Conservation (phyloP, 345 rosid species). For the Rhodamnia argentea region DNA sequence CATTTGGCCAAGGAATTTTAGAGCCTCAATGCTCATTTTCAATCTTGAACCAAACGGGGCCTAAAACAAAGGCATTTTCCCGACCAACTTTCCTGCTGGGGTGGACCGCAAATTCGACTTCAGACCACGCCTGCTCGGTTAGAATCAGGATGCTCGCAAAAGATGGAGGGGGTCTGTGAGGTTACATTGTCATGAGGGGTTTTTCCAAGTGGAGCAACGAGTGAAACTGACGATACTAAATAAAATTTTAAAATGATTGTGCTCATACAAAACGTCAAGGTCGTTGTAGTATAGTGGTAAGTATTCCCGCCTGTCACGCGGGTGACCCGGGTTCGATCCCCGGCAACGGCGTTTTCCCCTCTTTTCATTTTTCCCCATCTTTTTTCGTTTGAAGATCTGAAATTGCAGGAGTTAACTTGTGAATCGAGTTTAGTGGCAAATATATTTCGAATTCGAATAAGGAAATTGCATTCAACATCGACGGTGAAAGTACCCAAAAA, state of each 20-base stretch:
- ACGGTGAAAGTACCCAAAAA: too few relatives aligned
- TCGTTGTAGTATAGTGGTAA: conserved; percentile 93
- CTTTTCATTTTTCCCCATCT: too few relatives aligned
- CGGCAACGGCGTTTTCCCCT: conserved; percentile 48
- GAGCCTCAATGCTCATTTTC: too few relatives aligned
- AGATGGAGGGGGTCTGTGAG: not conserved
- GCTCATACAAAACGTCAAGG: rapidly evolving
- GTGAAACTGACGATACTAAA: not conserved
- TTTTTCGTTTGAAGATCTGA: rapidly evolving
- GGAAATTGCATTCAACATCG: not conserved
- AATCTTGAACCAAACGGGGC: too few relatives aligned
- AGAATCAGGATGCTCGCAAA: not conserved
- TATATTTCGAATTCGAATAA: not conserved
- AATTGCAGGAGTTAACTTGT: not conserved
- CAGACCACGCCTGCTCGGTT: not conserved
- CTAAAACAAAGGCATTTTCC: not conserved
- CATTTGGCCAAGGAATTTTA: too few relatives aligned
- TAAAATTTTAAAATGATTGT: rapidly evolving
- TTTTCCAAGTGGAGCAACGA: not conserved
- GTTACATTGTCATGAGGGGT: not conserved
- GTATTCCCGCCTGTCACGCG: conserved; percentile 96
- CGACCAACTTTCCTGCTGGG: not conserved
- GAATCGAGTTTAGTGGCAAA: not conserved
- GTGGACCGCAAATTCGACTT: not conserved
- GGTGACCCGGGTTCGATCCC: conserved; percentile 96